Base-by-base conservation (phyloP, 441 rosid genomes). In the Adansonia madagascariensis region DNA sequence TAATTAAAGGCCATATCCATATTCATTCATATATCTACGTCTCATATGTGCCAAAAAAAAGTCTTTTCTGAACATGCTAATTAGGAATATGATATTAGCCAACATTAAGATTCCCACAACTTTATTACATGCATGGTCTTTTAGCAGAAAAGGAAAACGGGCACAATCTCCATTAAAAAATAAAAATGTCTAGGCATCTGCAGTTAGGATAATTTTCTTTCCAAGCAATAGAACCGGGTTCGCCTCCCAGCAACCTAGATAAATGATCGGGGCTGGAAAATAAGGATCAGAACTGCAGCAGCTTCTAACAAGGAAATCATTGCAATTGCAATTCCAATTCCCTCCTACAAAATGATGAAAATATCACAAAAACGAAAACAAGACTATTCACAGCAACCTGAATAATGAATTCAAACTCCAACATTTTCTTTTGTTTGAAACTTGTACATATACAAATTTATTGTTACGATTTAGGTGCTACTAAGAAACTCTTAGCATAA, bases 151-250 rank as follows among this genome's bases (percentile, higher is more conserved):
- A 7, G 46, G 9, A 43, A 43, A 43, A 43, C 8, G 46, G 8
- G 46, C 46, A 43, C 8, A 53, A 53, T 53, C 57, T 53, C 20
- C 20, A 53, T 4, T 53, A 53, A 53, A 53, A n/a, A 18, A 0
- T n/a, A 17, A 5, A 52, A 18, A 57, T 8, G 20, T 20, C 12
- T 20, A 68, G 17, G 95, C 93, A 95, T 92, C 76, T 89, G 99
- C 91, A 92, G 97, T 95, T 97, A 95, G 97, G 97, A 95, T 91
- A 91, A 92, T 56, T 95, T 95, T 97, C 95, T 95, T 90, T 94
- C 94, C 93, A 91, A 90, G 95, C 93, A 94, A 92, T 92, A 93
- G 93, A 89, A 92, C 97, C 94, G 92, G 90, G 93, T 95, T 92
- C 92, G 91, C 90, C 96, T 93, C 93, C 96, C 93, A 96, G 95